Conservation (phyloP, 345 rosid genomes). For the Gossypium longicalyx region DNA sequence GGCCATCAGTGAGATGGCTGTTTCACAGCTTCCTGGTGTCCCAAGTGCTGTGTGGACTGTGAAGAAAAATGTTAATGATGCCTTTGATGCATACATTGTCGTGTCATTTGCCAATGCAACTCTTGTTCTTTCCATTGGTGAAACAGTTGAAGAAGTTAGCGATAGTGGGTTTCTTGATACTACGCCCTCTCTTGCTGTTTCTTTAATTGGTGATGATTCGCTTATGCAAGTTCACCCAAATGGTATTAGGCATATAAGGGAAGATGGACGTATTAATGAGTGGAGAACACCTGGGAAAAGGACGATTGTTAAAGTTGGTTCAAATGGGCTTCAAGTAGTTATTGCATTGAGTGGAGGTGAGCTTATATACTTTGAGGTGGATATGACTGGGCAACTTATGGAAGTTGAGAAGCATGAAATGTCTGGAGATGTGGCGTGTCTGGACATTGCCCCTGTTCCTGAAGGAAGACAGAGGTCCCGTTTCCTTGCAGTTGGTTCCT, state of each 20-base stretch:
- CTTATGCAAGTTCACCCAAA: slow-evolving; percentile 99
- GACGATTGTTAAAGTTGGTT: slow-evolving; percentile 94
- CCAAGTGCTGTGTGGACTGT: slow-evolving; percentile 99
- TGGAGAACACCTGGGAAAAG: slow-evolving; percentile 99
- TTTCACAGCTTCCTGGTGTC: slow-evolving; percentile 97
- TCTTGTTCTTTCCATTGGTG: slow-evolving; percentile 96
- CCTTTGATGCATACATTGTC: slow-evolving; percentile 94
- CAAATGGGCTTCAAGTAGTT: slow-evolving; percentile 90
- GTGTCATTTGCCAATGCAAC: slow-evolving; percentile 97
- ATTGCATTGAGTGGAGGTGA: slow-evolving; percentile 98
- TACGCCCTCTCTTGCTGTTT: slow-evolving; percentile 65
- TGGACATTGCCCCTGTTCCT: slow-evolving; percentile 98
- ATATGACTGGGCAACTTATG: slow-evolving; percentile 92
- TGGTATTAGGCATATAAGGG: slow-evolving; percentile 95
- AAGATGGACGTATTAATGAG: slow-evolving; percentile 94
- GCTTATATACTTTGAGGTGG: slow-evolving; percentile 95
- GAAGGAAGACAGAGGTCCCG: slow-evolving; percentile 99
- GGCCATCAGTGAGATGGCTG: slow-evolving; percentile 97
- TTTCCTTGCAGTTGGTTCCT: slow-evolving; percentile 95
- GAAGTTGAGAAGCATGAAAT: slow-evolving; percentile 98
- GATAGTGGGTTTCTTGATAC: slow-evolving; percentile 88
- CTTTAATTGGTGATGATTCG: slow-evolving; percentile 93
- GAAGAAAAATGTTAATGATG: slow-evolving; percentile 81
- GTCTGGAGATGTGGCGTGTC: slow-evolving; percentile 98
- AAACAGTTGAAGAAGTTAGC: slow-evolving; percentile 95